These are phyloP conservation scores for Lathyrus sativus DNA, from an alignment of 306 rosid species.

Conservation along the genomic window DNA sequence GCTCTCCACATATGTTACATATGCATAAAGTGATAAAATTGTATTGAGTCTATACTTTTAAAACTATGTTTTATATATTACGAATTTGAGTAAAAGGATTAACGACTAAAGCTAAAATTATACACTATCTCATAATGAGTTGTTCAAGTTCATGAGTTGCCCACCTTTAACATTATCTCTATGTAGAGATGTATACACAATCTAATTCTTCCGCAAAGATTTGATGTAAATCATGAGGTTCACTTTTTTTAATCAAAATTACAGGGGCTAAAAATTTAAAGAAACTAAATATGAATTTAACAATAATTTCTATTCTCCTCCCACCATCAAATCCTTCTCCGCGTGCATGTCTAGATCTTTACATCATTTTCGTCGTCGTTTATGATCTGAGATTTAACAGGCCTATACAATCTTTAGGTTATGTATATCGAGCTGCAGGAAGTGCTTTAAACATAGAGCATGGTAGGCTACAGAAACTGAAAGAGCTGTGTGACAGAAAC, in stretches of 20 bases:
- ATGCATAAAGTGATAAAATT: neutral
- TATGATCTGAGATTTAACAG: constrained; percentile 34
- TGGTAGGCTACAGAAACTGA: constrained; percentile 66
- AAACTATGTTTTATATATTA: constrained; percentile 1
- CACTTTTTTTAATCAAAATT: neutral
- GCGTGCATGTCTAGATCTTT: constrained; percentile 29
- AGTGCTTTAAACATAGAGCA: constrained; percentile 72
- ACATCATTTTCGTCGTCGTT: constrained; percentile 6
- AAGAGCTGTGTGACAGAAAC: constrained; percentile 57
- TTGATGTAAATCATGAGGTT: constrained; percentile 4
- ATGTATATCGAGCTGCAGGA: constrained; percentile 56
- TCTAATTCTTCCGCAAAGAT: constrained; percentile 1
- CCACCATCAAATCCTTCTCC: neutral
- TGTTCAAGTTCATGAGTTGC: constrained; percentile 2
- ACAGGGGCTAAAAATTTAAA: neutral
- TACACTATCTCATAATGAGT: neutral
- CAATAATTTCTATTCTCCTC: constrained; percentile 4
- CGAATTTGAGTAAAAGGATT: constrained; percentile 8
- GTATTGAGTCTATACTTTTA: constrained; percentile 2
- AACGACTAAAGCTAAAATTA: neutral
- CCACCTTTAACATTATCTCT: neutral
- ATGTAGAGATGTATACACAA: neutral
- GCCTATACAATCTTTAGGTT: constrained; percentile 52
- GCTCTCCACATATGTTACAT: neutral
- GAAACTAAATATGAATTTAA: constrained; percentile 21